These are phyloP conservation scores for Dictyostelium firmibasis DNA, from an alignment of 78 protist species.

Conservation along the genomic window DNA sequence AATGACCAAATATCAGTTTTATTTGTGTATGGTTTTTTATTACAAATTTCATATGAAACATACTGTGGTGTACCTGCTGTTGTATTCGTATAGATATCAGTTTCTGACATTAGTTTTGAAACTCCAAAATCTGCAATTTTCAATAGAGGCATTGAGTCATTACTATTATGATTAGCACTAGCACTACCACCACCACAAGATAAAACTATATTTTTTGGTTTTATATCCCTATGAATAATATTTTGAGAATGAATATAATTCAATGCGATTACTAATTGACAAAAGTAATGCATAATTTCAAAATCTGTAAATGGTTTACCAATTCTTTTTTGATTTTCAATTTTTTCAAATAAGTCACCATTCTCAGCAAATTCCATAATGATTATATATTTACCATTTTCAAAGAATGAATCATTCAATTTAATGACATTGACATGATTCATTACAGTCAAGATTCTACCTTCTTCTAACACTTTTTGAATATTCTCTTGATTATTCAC, in stretches of 20 bases:
- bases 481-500: neutral
- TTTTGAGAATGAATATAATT: constrained; percentile 85
- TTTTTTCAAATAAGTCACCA: neutral
- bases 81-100: neutral
- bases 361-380: constrained; percentile 1
- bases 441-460: constrained; percentile 70
- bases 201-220: constrained; percentile 95
- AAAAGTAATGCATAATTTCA: constrained; percentile 2
- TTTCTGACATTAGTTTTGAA: constrained; percentile 79
- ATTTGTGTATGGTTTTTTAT: neutral
- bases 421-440: constrained; percentile 95
- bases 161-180: neutral
- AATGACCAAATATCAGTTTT: constrained; percentile 16
- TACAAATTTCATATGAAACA: neutral
- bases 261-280: constrained; percentile 93
- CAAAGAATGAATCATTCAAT: constrained; percentile 94
- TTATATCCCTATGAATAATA: constrained; percentile 97
- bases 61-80: neutral
- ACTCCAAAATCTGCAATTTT: constrained; percentile 99
- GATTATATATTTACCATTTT: neutral
- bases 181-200: neutral
- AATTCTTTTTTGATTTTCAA: neutral
- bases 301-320: neutral
- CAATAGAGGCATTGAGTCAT: neutral
- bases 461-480: neutral